Percentiles rank a stretch among this genome's conserved stretches.
phyloP scores from a whole-genome alignment of 345 rosid genomes.

The Draba incana region DNA sequence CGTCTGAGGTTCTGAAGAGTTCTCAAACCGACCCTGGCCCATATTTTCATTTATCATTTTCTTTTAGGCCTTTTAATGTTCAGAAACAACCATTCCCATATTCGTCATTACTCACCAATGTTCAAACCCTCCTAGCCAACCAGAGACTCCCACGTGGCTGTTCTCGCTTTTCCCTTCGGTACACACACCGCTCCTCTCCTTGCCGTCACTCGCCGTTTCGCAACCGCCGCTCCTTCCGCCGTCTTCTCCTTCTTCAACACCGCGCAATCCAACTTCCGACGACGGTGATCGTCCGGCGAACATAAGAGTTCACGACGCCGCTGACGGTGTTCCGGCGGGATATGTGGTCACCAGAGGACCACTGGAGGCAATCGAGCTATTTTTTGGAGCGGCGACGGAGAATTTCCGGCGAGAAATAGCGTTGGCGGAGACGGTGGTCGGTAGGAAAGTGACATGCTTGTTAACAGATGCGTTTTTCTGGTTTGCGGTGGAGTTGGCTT shows the following conservation, averaged over 20 bases:
- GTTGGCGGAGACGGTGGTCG: constrained; percentile 45
- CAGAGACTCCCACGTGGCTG: constrained; percentile 47
- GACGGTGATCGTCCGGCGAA: constrained; percentile 37
- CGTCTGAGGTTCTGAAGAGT: too few species aligned
- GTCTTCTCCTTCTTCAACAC: constrained; percentile 65
- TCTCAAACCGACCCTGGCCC: too few species aligned
- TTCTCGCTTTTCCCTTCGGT: constrained; percentile 66
- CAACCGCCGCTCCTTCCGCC: constrained; percentile 45
- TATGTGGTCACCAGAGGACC: constrained; percentile 41
- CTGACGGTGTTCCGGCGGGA: constrained; percentile 41
- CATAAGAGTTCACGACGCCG: constrained; percentile 45
- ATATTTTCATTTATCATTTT: too few species aligned
- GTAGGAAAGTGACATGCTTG: constrained; percentile 49
- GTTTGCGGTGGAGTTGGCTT: constrained; percentile 50
- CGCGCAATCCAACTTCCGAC: constrained; percentile 34
- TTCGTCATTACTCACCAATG: constrained; percentile 15
- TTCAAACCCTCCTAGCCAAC: background rate
- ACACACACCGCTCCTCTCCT: constrained; percentile 59
- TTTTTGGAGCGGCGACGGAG: constrained; percentile 45
- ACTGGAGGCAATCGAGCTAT: constrained; percentile 51
- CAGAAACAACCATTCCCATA: constrained; percentile 3
- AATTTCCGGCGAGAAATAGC: constrained; percentile 43
- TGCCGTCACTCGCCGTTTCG: constrained; percentile 48
- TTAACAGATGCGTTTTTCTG: constrained; percentile 60
- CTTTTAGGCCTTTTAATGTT: too few species aligned